Percentiles rank a stretch among this genome's conserved stretches.
phyloP scores from a whole-genome alignment of 2,329 filamentous ascomycete genomes.

The Trichoderma oligosporum region DNA sequence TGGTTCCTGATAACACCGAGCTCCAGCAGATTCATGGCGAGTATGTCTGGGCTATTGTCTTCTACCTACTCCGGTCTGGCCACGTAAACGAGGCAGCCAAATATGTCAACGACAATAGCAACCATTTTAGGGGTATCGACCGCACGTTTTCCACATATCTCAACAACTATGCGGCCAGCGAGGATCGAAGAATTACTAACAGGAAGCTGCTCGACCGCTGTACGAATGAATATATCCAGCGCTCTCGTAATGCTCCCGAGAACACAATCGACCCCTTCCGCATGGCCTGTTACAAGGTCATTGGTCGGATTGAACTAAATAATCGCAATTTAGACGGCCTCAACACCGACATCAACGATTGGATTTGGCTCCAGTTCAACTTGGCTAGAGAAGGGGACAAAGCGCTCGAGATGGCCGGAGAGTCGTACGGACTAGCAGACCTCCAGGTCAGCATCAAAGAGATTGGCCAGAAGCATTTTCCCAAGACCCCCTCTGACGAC shows the following conservation, averaged over 20 bases:
- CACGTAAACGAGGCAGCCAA: constrained; percentile 78
- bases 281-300: constrained; percentile 96
- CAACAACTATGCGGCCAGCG: constrained; percentile 72
- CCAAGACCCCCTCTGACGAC: constrained; percentile 73
- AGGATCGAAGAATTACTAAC: constrained; percentile 68
- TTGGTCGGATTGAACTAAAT: constrained; percentile 71
- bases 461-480: constrained; percentile 88
- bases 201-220: constrained; percentile 81
- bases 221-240: constrained; percentile 83
- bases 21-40: constrained; percentile 77
- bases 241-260: constrained; percentile 76
- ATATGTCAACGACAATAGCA: constrained; percentile 76
- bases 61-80: constrained; percentile 83
- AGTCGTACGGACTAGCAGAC: constrained; percentile 61
- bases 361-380: constrained; percentile 70
- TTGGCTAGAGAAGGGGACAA: constrained; percentile 63
- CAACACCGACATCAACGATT: constrained; percentile 64
- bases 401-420: constrained; percentile 60
- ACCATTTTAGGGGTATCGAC: constrained; percentile 84
- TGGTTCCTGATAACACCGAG: constrained; percentile 75
- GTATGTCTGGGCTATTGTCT: constrained; percentile 90
- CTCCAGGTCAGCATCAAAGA: constrained; percentile 79
- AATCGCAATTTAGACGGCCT: constrained; percentile 62
- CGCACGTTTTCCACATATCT: constrained; percentile 87
- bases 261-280: constrained; percentile 90